Evolutionary conservation across 805 yeast species (phyloP), one percentile per base, ranked within the genome.

Genomic region (Starmera amethionina): DNA sequence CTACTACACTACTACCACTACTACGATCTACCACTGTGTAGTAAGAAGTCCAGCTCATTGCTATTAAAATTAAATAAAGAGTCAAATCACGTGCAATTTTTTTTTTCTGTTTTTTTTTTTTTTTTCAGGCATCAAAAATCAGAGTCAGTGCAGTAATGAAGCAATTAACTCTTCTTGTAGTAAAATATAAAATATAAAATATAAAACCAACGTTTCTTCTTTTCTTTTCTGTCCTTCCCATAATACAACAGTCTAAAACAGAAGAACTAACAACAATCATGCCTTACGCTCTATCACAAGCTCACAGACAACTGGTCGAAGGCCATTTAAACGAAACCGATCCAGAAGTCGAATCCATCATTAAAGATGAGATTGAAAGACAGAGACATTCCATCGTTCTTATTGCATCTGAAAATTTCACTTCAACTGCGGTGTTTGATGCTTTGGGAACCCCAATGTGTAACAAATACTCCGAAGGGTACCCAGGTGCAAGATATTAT

Each of bases 391-490:
- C 97, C 35, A 82, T 93, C 54, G 90, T 86, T 36, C 75, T 93
- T 62, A 93, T 93, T 63, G 96, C 98, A 29, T 85, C 96, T 41
- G 98, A 93, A 71, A 93, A 93, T 68, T 89, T 90, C 72, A 93
- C 98, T 42, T 84, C 97, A 41, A 83, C 83, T 52, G 84, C 97
- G 34, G 98, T 93, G 36, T 84, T 90, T 70, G 97, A 93, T 58
- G 86, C 95, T 30, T 79, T 90, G 56, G 98, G 98, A 51, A 82
- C 97, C 39, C 96, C 94, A 62, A 87, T 93, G 96, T 85, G 85
- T 64, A 93, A 93, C 79, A 93, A 93, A 73, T 93, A 93, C 71
- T 88, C 97, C 32, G 98, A 93, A 70, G 98, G 98, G 47, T 90
- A 93, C 70, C 98, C 98, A 45, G 97, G 97, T 51, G 97, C 95